These are phyloP conservation scores for Thelonectria blattea DNA, from an alignment of 2,329 filamentous ascomycete species.

Conservation along the genomic window DNA sequence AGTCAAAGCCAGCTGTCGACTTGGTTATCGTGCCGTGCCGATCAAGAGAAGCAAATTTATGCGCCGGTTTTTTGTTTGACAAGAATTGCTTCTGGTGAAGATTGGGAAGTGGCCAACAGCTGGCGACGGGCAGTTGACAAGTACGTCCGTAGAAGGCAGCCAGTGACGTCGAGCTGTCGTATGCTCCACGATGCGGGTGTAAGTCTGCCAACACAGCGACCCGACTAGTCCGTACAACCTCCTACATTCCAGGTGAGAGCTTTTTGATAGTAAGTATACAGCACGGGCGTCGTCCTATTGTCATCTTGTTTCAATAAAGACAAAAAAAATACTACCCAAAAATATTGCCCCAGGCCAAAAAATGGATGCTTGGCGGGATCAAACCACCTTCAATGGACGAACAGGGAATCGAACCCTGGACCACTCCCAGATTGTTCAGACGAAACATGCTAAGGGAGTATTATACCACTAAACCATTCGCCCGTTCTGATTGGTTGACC, in stretches of 20 bases:
- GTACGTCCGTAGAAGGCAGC: too few species aligned
- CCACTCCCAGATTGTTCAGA: not conserved
- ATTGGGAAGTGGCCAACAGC: not conserved
- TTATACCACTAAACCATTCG: conserved; percentile 7
- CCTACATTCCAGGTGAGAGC: too few species aligned
- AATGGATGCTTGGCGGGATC: not conserved
- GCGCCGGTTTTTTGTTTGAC: not conserved
- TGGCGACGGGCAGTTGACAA: too few species aligned
- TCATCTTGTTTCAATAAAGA: conserved; percentile 2
- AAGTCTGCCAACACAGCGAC: too few species aligned
- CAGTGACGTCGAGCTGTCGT: too few species aligned
- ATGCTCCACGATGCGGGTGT: too few species aligned
- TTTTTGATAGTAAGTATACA: too few species aligned
- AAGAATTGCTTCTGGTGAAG: not conserved
- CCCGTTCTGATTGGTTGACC: not conserved
- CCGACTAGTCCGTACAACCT: too few species aligned
- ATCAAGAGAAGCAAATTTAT: not conserved
- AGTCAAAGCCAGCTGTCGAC: not conserved
- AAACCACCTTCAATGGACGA: not conserved
- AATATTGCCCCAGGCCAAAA: not conserved
- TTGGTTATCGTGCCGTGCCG: not conserved
- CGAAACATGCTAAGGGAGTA: conserved; percentile 1
- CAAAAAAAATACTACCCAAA: not conserved
- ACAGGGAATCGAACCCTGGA: conserved; percentile 6
- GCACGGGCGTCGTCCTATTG: too few species aligned